Conservation (phyloP, 345 rosid species). For the Limnanthes douglasii region DNA sequence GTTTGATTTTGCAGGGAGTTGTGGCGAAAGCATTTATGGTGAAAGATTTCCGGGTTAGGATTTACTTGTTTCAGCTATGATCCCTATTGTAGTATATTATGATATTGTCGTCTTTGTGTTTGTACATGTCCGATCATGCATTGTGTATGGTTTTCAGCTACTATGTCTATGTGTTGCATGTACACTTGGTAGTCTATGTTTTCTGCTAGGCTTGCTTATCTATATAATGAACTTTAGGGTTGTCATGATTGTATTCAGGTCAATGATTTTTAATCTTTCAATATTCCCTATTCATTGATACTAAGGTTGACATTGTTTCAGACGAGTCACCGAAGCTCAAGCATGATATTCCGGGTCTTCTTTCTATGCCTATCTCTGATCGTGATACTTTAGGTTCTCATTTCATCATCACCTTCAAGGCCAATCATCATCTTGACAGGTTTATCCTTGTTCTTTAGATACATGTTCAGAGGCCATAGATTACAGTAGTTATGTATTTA, state of each 20-base stretch:
- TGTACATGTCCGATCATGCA: no score
- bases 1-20: conserved; percentile 38
- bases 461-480: neutral
- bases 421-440: conserved; percentile 80
- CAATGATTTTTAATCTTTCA: neutral
- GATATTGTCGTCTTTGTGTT: no score
- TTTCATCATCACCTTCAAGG: conserved; percentile 64
- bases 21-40: conserved; percentile 88
- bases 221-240: neutral
- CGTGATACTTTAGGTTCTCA: conserved; percentile 87
- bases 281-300: conserved; percentile 5
- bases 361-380: conserved; percentile 66
- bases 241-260: neutral
- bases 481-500: neutral
- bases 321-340: conserved; percentile 75
- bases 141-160: no score
- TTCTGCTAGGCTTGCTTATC: no score
- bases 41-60: conserved; percentile 84
- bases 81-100: no score
- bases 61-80: no score
- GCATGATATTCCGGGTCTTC: conserved; percentile 75
- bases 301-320: conserved; percentile 20
- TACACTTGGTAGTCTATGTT: no score
- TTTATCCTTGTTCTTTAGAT: conserved; percentile 6
- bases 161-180: no score